phyloP scores from a whole-genome alignment of 208 protist species.

The Naegleria fowleri region DNA sequence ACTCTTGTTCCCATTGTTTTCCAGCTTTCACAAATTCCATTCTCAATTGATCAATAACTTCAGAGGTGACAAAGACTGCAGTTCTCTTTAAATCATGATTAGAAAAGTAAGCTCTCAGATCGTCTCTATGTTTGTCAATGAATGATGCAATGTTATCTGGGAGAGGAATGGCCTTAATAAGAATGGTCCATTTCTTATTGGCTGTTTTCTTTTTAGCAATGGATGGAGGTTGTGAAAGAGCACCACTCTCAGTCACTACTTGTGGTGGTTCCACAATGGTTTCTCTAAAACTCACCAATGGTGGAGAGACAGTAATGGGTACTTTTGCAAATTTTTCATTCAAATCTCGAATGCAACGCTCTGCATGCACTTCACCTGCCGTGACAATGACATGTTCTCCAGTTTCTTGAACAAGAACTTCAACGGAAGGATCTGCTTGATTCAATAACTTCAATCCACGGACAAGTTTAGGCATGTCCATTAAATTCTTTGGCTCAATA shows the following conservation, averaged over 20 bases:
- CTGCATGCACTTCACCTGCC: constrained; percentile 72
- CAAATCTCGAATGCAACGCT: constrained; percentile 71
- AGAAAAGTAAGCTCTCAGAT: neutral
- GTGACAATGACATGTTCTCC: constrained; percentile 71
- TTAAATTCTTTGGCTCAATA: constrained; percentile 55
- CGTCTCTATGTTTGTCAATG: constrained; percentile 54
- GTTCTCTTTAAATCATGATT: neutral
- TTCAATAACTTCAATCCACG: constrained; percentile 65
- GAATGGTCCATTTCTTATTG: constrained; percentile 38
- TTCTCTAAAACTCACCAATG: constrained; percentile 68
- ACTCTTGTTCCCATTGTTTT: neutral
- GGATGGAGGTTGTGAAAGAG: neutral
- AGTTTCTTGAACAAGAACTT: constrained; percentile 57
- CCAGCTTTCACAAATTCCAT: neutral
- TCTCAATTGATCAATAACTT: neutral
- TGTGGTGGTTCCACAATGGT: constrained; percentile 50
- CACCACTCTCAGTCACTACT: too few species aligned
- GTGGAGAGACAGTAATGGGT: constrained; percentile 36
- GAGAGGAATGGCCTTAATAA: constrained; percentile 44
- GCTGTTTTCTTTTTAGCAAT: constrained; percentile 34
- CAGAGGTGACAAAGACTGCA: neutral
- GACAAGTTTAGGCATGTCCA: constrained; percentile 31
- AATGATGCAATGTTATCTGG: constrained; percentile 65
- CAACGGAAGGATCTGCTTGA: constrained; percentile 63
- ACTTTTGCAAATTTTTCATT: constrained; percentile 52